A percentile compares a stretch with the other conserved stretches of the same genome.
Conservation (phyloP, 2,329 filamentous ascomycete genomes). For the Alternaria hordeiaustralica region DNA sequence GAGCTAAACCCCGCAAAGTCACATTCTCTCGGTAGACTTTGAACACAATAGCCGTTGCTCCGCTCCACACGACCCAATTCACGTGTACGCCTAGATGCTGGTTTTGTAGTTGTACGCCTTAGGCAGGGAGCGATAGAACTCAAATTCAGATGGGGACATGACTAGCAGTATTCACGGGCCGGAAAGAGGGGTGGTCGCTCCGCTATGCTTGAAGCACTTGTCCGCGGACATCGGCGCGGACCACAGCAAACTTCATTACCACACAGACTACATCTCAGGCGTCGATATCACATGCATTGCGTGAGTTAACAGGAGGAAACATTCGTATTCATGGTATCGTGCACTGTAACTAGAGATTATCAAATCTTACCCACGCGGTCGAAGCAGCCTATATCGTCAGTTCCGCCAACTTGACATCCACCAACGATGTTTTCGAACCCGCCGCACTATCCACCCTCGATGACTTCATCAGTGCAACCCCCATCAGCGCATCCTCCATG, state of each 20-base stretch:
- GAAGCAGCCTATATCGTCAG: background rate
- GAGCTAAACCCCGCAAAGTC: background rate
- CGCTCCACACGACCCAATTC: background rate
- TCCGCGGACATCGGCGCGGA: background rate
- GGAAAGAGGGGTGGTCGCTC: background rate
- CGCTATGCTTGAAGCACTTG: background rate
- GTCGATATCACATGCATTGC: background rate
- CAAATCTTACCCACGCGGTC: background rate
- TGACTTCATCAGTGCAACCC: conserved; percentile 9
- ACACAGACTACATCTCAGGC: background rate
- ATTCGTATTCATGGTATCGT: background rate
- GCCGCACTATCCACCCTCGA: background rate
- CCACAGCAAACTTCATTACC: background rate
- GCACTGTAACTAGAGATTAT: background rate
- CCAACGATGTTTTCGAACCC: background rate
- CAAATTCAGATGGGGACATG: background rate
- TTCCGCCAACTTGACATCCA: background rate
- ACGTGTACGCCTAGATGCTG: background rate
- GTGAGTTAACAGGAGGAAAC: background rate
- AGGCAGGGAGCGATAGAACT: background rate
- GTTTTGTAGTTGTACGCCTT: background rate
- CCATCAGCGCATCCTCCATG: conserved; percentile 23
- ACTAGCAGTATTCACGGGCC: background rate
- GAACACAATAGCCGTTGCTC: background rate
- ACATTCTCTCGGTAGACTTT: background rate